phyloP scores from a whole-genome alignment of 225 moss, liverwort and hornwort genomes.

The Rhytidiadelphus loreus region DNA sequence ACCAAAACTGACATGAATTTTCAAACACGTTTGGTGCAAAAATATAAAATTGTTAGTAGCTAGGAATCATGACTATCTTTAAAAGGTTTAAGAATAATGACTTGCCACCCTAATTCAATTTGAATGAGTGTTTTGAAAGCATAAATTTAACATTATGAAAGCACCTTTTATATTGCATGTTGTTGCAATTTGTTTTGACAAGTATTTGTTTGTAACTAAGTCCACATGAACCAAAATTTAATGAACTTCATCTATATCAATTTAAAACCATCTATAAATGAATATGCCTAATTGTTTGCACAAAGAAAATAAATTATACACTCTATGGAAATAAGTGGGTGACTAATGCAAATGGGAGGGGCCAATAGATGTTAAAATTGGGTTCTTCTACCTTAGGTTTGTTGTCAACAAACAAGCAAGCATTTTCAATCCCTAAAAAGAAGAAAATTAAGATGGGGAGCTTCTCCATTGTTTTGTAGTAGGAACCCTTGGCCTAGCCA shows the following conservation, averaged over 20 bases:
- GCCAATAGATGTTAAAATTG: not conserved
- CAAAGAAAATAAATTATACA: not conserved
- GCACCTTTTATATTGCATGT: not conserved
- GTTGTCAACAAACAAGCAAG: not conserved
- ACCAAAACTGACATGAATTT: not conserved
- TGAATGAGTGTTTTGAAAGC: not conserved
- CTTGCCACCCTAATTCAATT: rapidly evolving
- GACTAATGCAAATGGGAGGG: not conserved
- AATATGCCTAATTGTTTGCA: rapidly evolving
- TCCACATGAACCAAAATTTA: not conserved
- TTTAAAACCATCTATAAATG: not conserved
- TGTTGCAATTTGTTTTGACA: not conserved
- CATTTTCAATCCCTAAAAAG: not conserved
- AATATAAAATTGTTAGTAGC: not conserved
- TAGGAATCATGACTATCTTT: not conserved
- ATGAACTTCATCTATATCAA: not conserved
- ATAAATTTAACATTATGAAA: not conserved
- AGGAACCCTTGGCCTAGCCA: not conserved
- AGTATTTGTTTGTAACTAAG: rapidly evolving
- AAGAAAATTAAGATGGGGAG: not conserved
- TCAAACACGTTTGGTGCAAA: not conserved
- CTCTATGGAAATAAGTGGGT: rapidly evolving
- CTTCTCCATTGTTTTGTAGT: rapidly evolving
- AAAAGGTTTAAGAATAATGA: not conserved
- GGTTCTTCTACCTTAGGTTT: not conserved